Conservation (phyloP, 202 grass and related monocot genomes). For the Schoenoplectus tabernaemontani region DNA sequence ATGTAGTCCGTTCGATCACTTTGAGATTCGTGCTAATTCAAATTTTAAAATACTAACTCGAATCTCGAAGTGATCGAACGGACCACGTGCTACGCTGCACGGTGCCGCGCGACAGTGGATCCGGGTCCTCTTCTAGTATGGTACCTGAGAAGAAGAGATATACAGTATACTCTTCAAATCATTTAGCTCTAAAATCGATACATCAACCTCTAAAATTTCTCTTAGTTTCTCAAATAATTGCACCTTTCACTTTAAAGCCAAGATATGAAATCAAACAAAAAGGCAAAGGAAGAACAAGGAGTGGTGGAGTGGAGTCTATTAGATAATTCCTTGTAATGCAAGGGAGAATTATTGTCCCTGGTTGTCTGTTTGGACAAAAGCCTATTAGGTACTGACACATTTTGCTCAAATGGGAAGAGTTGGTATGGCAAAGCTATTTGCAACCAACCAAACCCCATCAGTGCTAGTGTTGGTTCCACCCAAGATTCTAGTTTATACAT, state of each 20-base stretch:
- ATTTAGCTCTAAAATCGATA: not conserved
- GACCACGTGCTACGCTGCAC: no score
- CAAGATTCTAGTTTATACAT: not conserved
- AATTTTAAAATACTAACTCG: no score
- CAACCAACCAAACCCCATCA: slow-evolving; percentile 9
- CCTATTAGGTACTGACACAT: slow-evolving; percentile 17
- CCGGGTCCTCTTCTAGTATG: not conserved
- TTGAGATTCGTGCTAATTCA: no score
- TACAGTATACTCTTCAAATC: not conserved
- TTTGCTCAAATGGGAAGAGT: slow-evolving; percentile 15
- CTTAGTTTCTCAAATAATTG: not conserved
- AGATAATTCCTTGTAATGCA: slow-evolving; percentile 26
- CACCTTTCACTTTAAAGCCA: slow-evolving; percentile 14
- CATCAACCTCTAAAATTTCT: not conserved
- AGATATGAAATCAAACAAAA: slow-evolving; percentile 6
- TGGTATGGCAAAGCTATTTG: slow-evolving; percentile 21
- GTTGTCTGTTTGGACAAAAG: slow-evolving; percentile 16
- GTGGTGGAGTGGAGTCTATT: not conserved
- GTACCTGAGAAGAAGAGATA: not conserved
- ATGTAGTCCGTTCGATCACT: no score
- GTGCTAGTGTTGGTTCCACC: slow-evolving; percentile 3
- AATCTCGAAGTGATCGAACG: no score
- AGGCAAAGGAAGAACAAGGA: not conserved
- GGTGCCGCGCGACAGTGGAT: no score
- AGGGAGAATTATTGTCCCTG: slow-evolving; percentile 21